Conservation (phyloP, 1,139 yeast genomes). For the Magnusiomyces suaveolens region DNA sequence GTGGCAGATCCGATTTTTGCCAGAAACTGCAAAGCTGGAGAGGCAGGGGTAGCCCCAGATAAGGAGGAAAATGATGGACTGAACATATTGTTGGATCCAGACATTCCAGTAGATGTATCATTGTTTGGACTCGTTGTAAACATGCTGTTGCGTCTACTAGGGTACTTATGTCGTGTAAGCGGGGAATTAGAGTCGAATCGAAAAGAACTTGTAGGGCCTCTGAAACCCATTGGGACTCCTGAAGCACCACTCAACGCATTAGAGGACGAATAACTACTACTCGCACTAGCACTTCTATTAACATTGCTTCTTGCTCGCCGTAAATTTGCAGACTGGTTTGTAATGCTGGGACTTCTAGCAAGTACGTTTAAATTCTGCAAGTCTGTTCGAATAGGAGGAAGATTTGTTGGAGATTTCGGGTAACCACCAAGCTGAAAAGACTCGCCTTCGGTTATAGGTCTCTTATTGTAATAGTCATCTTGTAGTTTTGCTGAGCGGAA, state of each 20-base stretch:
- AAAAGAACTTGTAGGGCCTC: background rate
- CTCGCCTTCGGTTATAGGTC: background rate
- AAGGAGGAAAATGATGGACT: background rate
- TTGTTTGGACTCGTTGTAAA: background rate
- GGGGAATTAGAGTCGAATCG: background rate
- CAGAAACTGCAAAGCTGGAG: conserved; percentile 4
- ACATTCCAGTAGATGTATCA: background rate
- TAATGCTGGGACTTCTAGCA: background rate
- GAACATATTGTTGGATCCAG: background rate
- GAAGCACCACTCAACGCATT: background rate
- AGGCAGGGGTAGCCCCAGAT: background rate
- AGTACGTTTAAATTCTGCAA: background rate
- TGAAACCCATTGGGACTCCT: background rate
- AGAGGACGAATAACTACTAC: background rate
- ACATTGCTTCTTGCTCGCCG: background rate
- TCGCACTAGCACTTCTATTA: background rate
- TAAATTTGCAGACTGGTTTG: background rate
- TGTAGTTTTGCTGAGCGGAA: background rate
- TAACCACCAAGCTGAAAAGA: background rate
- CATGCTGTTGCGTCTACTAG: background rate
- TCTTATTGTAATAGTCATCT: background rate
- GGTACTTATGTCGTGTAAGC: background rate
- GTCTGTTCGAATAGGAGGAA: background rate
- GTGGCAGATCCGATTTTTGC: conserved; percentile 1
- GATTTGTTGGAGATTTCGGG: background rate